Evolutionary conservation across 768 basidiomycete genomes (phyloP).

Genomic region (Pilatotrama ljubarskyi): DNA sequence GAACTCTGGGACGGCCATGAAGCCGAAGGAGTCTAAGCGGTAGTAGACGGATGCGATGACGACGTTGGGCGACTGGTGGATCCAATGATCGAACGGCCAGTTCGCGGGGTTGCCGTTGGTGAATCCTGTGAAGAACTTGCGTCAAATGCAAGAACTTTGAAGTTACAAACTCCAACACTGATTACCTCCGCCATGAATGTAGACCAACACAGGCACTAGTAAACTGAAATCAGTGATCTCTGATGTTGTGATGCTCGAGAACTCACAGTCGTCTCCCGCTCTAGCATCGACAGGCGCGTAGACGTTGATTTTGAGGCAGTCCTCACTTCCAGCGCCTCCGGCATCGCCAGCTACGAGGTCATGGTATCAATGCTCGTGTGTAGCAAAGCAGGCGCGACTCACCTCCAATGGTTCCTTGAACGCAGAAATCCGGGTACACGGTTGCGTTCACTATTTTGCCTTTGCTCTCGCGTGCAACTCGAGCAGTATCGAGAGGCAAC

Average conservation of each 20-base stretch:
- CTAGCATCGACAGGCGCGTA: conserved; percentile 54
- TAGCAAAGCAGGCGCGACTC: conserved; percentile 9
- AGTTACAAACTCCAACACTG: neutral
- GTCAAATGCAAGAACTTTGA: neutral
- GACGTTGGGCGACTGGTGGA: conserved; percentile 61
- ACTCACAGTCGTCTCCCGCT: conserved; percentile 47
- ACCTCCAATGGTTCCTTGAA: conserved; percentile 58
- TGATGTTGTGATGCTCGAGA: neutral
- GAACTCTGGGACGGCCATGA: conserved; percentile 54
- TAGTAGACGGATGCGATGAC: conserved; percentile 69
- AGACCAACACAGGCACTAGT: conserved; percentile 40
- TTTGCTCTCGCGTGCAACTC: conserved; percentile 36
- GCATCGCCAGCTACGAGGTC: conserved; percentile 46
- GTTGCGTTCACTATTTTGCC: conserved; percentile 52
- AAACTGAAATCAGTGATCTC: neutral
- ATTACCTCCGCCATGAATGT: conserved; percentile 43
- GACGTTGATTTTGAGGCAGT: conserved; percentile 67
- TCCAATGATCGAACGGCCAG: conserved; percentile 69
- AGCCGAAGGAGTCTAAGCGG: conserved; percentile 62
- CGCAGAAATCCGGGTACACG: conserved; percentile 55
- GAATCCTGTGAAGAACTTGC: conserved; percentile 41
- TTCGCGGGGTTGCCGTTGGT: conserved; percentile 59
- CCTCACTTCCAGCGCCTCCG: conserved; percentile 66
- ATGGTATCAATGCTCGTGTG: no score
- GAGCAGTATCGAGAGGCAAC: conserved; percentile 48